Conservation (phyloP, 2,329 filamentous ascomycete species). For the Bipolaris victoriae region DNA sequence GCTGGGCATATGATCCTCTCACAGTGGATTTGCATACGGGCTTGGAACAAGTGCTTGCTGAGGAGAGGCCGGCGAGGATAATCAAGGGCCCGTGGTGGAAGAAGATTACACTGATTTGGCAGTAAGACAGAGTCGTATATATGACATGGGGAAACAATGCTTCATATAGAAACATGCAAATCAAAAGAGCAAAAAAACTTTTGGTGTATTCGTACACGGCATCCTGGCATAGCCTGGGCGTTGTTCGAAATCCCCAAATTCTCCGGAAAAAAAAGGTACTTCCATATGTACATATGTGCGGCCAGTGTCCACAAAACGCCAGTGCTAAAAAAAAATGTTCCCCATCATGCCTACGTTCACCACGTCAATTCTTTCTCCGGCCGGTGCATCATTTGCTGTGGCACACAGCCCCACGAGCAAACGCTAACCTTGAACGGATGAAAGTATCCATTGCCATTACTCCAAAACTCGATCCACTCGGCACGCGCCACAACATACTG, state of each 20-base stretch:
- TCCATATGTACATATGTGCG: neutral
- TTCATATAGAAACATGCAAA: neutral
- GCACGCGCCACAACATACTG: conserved; percentile 37
- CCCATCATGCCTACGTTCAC: neutral
- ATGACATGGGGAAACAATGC: too few species aligned
- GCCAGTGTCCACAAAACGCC: neutral
- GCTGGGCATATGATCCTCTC: conserved; percentile 57
- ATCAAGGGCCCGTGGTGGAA: conserved; percentile 31
- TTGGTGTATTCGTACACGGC: neutral
- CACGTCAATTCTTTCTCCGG: conserved; percentile 15
- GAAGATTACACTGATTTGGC: conserved; percentile 23
- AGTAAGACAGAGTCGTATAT: neutral
- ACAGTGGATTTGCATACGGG: conserved; percentile 61
- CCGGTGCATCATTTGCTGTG: conserved; percentile 21
- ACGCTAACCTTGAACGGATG: conserved; percentile 35
- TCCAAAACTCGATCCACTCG: conserved; percentile 45
- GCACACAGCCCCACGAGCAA: conserved; percentile 44
- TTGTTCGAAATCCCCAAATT: neutral
- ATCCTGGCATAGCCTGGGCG: neutral
- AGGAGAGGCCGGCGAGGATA: conserved; percentile 40
- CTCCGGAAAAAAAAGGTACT: neutral
- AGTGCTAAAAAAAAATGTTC: neutral
- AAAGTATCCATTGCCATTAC: conserved; percentile 2
- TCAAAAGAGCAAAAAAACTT: neutral
- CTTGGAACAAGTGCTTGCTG: conserved; percentile 36